Percentiles rank a stretch among this genome's conserved stretches.
These are phyloP conservation scores for Ogataea populi-albae DNA, from an alignment of 805 yeast genomes.

Conservation along the genomic window DNA sequence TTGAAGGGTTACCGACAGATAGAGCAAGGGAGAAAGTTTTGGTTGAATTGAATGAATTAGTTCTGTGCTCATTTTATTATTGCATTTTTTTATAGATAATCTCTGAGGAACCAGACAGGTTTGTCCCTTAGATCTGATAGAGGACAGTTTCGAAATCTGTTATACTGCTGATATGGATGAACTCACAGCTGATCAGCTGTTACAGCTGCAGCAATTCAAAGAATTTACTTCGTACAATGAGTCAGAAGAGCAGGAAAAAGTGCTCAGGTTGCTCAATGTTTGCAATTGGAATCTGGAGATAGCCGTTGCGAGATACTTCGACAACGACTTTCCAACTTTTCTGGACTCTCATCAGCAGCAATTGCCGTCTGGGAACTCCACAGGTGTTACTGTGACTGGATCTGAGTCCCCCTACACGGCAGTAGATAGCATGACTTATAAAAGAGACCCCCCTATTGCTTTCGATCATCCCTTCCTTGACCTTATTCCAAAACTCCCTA, in stretches of 20 bases:
- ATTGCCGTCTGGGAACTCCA: conserved; percentile 3
- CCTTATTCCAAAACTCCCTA: conserved; percentile 33
- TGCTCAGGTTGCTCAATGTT: conserved; percentile 44
- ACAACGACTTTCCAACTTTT: conserved; percentile 43
- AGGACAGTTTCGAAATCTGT: too few relatives aligned
- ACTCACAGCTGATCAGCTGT: conserved; percentile 37
- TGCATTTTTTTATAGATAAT: too few relatives aligned
- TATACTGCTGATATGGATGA: conserved; percentile 24
- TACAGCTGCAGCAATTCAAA: conserved; percentile 45
- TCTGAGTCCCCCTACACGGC: conserved; percentile 8
- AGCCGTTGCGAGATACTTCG: conserved; percentile 61
- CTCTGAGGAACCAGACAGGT: too few relatives aligned
- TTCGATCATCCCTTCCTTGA: conserved; percentile 27
- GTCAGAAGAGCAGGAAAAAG: conserved; percentile 44
- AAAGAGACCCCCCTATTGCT: conserved; percentile 6
- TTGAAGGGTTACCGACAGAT: too few relatives aligned
- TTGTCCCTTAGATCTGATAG: too few relatives aligned
- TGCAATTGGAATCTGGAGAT: conserved; percentile 61
- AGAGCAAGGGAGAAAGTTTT: too few relatives aligned
- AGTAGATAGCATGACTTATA: conserved; percentile 3
- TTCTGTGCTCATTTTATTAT: too few relatives aligned
- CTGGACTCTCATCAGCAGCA: conserved; percentile 17
- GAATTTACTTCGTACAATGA: conserved; percentile 46
- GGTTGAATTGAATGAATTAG: too few relatives aligned
- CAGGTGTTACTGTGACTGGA: conserved; percentile 2